A percentile compares a stretch with the other conserved stretches of the same genome.
These are phyloP conservation scores for Gyrodon lividus DNA, from an alignment of 768 basidiomycete genomes.

Conservation along the genomic window DNA sequence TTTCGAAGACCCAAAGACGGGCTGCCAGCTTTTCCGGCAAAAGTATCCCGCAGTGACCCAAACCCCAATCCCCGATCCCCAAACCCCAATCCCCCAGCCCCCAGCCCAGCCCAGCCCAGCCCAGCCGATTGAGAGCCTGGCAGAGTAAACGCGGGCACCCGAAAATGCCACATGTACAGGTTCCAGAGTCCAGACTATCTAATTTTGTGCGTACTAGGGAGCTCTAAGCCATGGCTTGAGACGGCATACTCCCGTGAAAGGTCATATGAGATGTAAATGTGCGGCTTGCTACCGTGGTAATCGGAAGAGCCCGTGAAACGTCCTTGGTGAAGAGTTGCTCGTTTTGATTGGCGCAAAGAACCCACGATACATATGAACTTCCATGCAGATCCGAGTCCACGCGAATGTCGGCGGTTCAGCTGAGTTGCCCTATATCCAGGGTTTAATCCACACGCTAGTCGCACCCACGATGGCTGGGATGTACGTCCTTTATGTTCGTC, in stretches of 20 bases:
- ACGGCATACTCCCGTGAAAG: constrained; percentile 10
- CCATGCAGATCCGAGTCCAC: constrained; percentile 27
- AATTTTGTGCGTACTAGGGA: constrained; percentile 1
- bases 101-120: background rate
- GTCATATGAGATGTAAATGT: constrained; percentile 19
- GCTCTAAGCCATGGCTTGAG: background rate
- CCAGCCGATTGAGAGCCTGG: background rate
- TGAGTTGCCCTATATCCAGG: constrained; percentile 23
- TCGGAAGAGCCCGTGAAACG: constrained; percentile 16
- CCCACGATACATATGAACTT: constrained; percentile 17
- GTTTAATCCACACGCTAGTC: constrained; percentile 6
- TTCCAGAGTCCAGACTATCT: constrained; percentile 16
- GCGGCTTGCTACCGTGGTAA: constrained; percentile 18
- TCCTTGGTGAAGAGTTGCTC: background rate
- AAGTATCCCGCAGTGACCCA: constrained; percentile 1
- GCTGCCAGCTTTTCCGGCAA: background rate
- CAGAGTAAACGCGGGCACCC: constrained; percentile 6
- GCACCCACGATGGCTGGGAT: background rate
- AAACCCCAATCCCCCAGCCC: no score
- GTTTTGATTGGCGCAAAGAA: constrained; percentile 21
- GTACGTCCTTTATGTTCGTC: background rate
- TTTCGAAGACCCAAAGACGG: constrained; percentile 11
- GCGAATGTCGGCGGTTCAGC: constrained; percentile 25
- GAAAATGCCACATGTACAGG: constrained; percentile 11
- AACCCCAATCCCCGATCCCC: no score